phyloP scores from a whole-genome alignment of 768 basidiomycete genomes.

The Collybia mongolica region DNA sequence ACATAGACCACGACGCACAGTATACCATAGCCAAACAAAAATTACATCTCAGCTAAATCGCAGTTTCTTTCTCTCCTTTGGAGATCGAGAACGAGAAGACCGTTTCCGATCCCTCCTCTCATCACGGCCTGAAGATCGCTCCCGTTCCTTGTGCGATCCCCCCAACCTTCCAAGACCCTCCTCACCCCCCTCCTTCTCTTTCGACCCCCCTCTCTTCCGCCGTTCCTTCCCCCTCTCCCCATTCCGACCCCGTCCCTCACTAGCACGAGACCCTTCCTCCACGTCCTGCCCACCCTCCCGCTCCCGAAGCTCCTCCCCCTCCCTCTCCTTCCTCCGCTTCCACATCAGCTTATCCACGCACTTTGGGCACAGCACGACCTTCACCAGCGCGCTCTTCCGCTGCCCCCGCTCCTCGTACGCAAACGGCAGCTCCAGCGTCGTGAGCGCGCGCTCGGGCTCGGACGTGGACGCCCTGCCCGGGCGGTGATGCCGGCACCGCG shows the following conservation, averaged over 20 bases:
- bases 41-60: no score
- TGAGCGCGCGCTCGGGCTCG: constrained; percentile 37
- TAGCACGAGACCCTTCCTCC: constrained; percentile 17
- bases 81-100: constrained; percentile 36
- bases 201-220: constrained; percentile 6
- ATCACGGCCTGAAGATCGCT: constrained; percentile 6
- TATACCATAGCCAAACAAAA: no score
- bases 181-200: constrained; percentile 20
- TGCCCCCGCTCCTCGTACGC: constrained; percentile 80
- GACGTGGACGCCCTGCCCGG: constrained; percentile 9
- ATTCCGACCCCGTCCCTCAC: not conserved
- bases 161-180: not conserved
- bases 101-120: constrained; percentile 19
- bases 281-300: no score
- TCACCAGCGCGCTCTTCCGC: constrained; percentile 80
- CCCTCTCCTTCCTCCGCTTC: constrained; percentile 68
- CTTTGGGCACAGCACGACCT: constrained; percentile 79
- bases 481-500: constrained; percentile 72
- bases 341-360: constrained; percentile 87
- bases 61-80: constrained; percentile 9
- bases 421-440: constrained; percentile 89
- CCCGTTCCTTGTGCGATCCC: constrained; percentile 35
- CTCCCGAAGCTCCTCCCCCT: constrained; percentile 42
- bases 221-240: constrained; percentile 39
- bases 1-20: no score